These are phyloP conservation scores for Entamoeba moshkovskii DNA, from an alignment of 208 protist species.

Conservation along the genomic window DNA sequence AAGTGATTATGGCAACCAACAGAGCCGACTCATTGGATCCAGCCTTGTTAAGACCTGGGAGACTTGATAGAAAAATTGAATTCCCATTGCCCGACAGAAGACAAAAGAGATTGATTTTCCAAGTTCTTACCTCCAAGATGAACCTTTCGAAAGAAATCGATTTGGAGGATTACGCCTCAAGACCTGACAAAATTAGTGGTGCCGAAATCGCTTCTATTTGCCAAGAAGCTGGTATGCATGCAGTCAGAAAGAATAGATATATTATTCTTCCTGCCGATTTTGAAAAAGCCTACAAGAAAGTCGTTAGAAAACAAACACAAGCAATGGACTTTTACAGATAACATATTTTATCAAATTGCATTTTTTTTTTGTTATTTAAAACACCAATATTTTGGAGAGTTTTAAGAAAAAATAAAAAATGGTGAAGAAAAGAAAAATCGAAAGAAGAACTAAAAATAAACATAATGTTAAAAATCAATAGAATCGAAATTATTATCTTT, in stretches of 20 bases:
- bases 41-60: constrained; percentile 25
- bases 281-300: constrained; percentile 9
- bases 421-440: too few relatives aligned
- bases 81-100: constrained; percentile 36
- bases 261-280: constrained; percentile 43
- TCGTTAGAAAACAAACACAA: background rate
- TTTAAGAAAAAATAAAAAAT: too few relatives aligned
- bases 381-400: too few relatives aligned
- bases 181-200: constrained; percentile 88
- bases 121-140: constrained; percentile 90
- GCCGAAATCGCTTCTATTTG: constrained; percentile 96
- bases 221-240: constrained; percentile 92
- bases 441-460: too few relatives aligned
- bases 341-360: background rate
- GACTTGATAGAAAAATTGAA: constrained; percentile 33
- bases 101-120: constrained; percentile 37
- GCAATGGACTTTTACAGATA: constrained; percentile 10
- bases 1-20: constrained; percentile 35
- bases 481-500: too few relatives aligned
- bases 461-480: too few relatives aligned
- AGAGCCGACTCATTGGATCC: constrained; percentile 31
- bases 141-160: constrained; percentile 67
- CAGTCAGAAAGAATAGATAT: constrained; percentile 96
- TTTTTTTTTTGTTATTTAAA: too few relatives aligned
- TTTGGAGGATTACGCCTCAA: constrained; percentile 52